A percentile compares a stretch with the other conserved stretches of the same genome.
phyloP scores from a whole-genome alignment of 441 rosid species.

The Corymbia calophylla region DNA sequence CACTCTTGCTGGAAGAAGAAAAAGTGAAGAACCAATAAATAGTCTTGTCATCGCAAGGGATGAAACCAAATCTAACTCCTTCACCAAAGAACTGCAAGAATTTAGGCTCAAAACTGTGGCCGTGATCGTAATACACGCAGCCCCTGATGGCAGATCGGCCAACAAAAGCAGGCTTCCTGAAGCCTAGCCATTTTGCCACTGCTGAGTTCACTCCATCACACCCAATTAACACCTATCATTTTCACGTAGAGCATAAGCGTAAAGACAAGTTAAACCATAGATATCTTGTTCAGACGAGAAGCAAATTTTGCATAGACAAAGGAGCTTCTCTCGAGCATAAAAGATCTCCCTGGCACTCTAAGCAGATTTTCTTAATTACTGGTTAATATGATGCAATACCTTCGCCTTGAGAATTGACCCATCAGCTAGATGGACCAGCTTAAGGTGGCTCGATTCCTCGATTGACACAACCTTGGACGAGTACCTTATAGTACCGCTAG shows the following conservation, averaged over 20 bases:
- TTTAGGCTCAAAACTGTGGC: background rate
- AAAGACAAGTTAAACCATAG: background rate
- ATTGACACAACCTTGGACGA: conserved; percentile 62
- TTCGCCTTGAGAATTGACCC: conserved; percentile 58
- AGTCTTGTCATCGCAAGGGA: background rate
- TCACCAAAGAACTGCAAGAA: background rate
- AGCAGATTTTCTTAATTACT: background rate
- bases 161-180: background rate
- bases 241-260: background rate
- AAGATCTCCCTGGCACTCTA: background rate
- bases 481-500: conserved; percentile 45
- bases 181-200: conserved; percentile 64
- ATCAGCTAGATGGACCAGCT: conserved; percentile 55
- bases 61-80: background rate
- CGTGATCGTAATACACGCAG: background rate
- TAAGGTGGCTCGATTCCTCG: conserved; percentile 36
- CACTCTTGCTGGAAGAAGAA: conserved; percentile 23
- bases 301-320: background rate
- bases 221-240: conserved; percentile 47
- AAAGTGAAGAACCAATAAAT: conserved; percentile 18
- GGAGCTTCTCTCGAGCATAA: background rate
- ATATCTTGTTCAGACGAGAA: background rate
- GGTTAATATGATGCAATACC: conserved; percentile 19
- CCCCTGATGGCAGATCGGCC: conserved; percentile 1
- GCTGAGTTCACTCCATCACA: conserved; percentile 77